These are phyloP conservation scores for Colletotrichum abscissum DNA, from an alignment of 2,329 filamentous ascomycete species.

Conservation along the genomic window DNA sequence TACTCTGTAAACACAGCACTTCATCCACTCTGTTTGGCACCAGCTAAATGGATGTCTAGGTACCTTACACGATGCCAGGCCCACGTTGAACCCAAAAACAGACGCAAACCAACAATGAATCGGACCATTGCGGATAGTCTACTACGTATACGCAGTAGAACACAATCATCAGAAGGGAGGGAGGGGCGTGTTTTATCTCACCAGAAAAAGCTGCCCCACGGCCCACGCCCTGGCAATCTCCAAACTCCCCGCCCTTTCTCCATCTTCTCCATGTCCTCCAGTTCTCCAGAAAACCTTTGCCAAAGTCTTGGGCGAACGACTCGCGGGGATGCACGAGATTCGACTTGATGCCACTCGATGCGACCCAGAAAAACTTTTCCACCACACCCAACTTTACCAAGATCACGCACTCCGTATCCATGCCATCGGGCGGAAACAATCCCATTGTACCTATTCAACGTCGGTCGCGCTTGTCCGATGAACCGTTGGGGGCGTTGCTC, in stretches of 20 bases:
- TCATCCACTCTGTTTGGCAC: neutral
- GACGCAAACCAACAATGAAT: neutral
- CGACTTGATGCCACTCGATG: neutral
- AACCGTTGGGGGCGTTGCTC: neutral
- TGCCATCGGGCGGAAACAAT: neutral
- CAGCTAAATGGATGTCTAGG: neutral
- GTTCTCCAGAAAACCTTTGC: constrained; percentile 29
- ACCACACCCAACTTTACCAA: neutral
- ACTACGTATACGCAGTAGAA: no score
- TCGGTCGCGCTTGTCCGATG: neutral
- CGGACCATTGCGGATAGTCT: neutral
- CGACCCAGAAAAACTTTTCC: constrained; percentile 2
- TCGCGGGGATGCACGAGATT: neutral
- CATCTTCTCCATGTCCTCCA: constrained; percentile 17
- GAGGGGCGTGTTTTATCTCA: neutral
- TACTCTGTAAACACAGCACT: neutral
- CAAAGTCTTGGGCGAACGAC: constrained; percentile 10
- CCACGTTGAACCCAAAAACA: neutral
- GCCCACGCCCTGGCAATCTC: neutral
- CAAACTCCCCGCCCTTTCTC: constrained; percentile 2
- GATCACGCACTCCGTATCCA: neutral
- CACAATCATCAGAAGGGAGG: neutral
- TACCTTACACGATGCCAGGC: neutral
- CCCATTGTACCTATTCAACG: neutral
- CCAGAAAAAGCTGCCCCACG: neutral